Evolutionary conservation across 176 grass and related monocot species (phyloP).

Genomic region (Phyllostachys edulis): DNA sequence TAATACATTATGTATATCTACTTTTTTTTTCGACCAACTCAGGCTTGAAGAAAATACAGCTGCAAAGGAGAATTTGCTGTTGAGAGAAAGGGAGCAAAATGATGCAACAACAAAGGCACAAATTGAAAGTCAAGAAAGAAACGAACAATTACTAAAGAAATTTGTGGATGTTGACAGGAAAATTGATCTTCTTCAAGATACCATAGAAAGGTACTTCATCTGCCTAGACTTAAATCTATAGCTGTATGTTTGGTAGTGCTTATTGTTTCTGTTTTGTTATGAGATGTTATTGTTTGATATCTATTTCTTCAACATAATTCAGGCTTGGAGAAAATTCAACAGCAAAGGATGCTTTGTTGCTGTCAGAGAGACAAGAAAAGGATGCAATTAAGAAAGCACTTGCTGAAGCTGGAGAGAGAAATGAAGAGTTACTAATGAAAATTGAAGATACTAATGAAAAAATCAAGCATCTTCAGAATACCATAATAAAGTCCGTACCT

Average conservation of each 20-base stretch:
- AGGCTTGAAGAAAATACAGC: slow-evolving; percentile 54
- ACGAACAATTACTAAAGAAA: slow-evolving; percentile 49
- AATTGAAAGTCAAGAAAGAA: slow-evolving; percentile 53
- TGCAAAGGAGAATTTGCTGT: slow-evolving; percentile 43
- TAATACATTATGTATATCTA: slow-evolving; percentile 18
- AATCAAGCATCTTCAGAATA: slow-evolving; percentile 51
- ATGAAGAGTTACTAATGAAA: slow-evolving; percentile 50
- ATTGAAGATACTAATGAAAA: slow-evolving; percentile 51
- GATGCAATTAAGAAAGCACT: slow-evolving; percentile 54
- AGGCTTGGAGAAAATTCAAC: slow-evolving; percentile 56
- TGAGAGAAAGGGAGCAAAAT: slow-evolving; percentile 59
- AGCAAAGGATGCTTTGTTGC: slow-evolving; percentile 53
- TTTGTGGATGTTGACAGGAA: slow-evolving; percentile 53
- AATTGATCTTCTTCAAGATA: slow-evolving; percentile 56
- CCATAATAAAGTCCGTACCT: slow-evolving; percentile 47
- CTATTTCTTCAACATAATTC: slow-evolving; percentile 24
- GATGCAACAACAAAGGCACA: slow-evolving; percentile 36
- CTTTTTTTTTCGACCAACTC: slow-evolving; percentile 9
- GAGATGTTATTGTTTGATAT: slow-evolving; percentile 35
- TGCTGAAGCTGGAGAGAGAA: slow-evolving; percentile 43
- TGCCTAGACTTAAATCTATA: background rate
- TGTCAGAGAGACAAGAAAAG: slow-evolving; percentile 60
- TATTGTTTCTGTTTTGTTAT: slow-evolving; percentile 7
- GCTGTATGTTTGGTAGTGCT: background rate
- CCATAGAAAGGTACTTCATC: slow-evolving; percentile 50